Percentiles rank a stretch among this genome's conserved stretches.
phyloP scores from a whole-genome alignment of 2,329 filamentous ascomycete species.

The Aureobasidium sp. region DNA sequence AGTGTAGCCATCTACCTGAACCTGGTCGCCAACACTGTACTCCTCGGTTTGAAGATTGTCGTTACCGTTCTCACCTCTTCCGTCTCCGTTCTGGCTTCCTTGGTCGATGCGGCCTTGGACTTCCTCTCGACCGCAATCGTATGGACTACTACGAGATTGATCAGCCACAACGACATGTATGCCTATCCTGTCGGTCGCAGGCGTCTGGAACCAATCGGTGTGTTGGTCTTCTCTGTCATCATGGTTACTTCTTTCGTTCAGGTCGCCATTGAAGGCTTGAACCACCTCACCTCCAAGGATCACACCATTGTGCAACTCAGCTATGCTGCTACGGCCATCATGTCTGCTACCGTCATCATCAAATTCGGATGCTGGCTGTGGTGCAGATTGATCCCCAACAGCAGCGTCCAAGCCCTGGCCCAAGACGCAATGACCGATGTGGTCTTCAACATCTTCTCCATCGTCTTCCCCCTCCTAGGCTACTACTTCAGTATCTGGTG shows the following conservation, averaged over 20 bases:
- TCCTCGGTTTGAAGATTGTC: constrained; percentile 66
- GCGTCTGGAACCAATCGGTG: constrained; percentile 67
- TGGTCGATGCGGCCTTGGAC: constrained; percentile 72
- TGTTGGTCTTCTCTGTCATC: constrained; percentile 73
- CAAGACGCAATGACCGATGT: constrained; percentile 65
- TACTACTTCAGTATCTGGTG: constrained; percentile 74
- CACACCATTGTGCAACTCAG: constrained; percentile 65
- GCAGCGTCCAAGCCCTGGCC: constrained; percentile 70
- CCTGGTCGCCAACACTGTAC: constrained; percentile 63
- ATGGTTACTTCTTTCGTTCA: constrained; percentile 82
- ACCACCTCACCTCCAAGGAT: constrained; percentile 51
- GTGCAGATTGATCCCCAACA: constrained; percentile 80
- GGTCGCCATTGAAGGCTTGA: constrained; percentile 61
- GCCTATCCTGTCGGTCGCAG: constrained; percentile 69
- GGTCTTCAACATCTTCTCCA: constrained; percentile 83
- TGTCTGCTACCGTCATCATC: constrained; percentile 71
- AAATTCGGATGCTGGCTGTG: constrained; percentile 79
- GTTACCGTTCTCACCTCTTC: constrained; percentile 72
- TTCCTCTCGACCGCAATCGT: constrained; percentile 76
- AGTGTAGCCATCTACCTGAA: constrained; percentile 85
- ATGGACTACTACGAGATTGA: constrained; percentile 66
- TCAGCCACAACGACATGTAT: constrained; percentile 64
- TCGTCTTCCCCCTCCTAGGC: constrained; percentile 74
- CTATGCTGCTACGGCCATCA: constrained; percentile 64
- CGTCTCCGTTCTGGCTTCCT: constrained; percentile 68